Base-by-base conservation (phyloP, 352 stramenopile species). In the Saprolegnia diclina region DNA sequence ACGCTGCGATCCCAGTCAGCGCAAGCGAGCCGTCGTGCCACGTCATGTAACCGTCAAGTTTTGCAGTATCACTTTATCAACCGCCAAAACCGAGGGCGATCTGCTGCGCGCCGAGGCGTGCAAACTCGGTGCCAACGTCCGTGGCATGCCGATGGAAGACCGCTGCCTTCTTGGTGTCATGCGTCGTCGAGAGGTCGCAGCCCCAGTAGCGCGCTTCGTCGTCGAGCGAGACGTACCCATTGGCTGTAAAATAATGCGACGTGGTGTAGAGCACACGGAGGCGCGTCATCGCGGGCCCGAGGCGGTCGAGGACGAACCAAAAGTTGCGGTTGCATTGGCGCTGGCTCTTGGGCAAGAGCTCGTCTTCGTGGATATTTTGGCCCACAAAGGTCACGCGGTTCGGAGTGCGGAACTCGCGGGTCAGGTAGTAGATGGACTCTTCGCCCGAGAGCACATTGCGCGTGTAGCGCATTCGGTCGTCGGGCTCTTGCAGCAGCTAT, bases 161-260 rank as follows among this genome's bases (percentile, higher is more conserved):
- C 11, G n/a, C 52, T 59, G 52, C 35, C 19, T 59, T 35, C 35
- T 59, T 59, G 35, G 52, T 9, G 11, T 59, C 52, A 1, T 3
- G 52, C 11, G 35, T 59, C 11, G 13, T n/a, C 11, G 24, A 14
- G 48, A 69, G 53, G 63, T 69, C 46, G 38, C 63, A 69, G n/a
- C 63, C 63, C 63, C 63, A 69, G 48, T 69, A 69, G 19, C 21
- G 19, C 13, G 63, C 63, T 61, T 69, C 63, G 18, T 69, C 46
- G 37, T 63, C 53, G 4, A 69, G 37, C n/a, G 63, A 59, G n/a
- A 69, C 63, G 26, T 69, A 61, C 11, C 63, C 63, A 16, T 61
- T 5, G 42, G 16, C 32, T 5, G 63, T 59, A 46, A 69, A 61
- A 16, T 69, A 55, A 44, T 69, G 63, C 53, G 63, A 69, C 35